Evolutionary conservation across 257 asterid genomes (phyloP).

Genomic region (Scutellaria barbata): DNA sequence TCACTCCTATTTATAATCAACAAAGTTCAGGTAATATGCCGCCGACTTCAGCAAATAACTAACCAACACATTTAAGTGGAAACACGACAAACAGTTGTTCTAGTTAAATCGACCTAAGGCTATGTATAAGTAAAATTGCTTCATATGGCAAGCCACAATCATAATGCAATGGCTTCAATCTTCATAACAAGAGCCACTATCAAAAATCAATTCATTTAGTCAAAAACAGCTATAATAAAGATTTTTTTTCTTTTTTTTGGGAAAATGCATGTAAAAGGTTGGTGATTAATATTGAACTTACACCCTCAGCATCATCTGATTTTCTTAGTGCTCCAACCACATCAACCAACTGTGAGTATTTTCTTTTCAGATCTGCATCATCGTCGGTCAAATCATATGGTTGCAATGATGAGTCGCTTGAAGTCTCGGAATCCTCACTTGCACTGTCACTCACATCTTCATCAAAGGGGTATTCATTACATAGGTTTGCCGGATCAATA

Average conservation of each 20-base stretch:
- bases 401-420: conserved; percentile 65
- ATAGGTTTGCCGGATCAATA: conserved; percentile 75
- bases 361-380: conserved; percentile 73
- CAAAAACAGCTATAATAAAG: conserved; percentile 12
- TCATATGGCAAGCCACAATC: conserved; percentile 14
- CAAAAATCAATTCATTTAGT: conserved; percentile 8
- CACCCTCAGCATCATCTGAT: conserved; percentile 91
- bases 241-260: conserved; percentile 23
- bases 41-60: conserved; percentile 25
- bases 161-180: not conserved
- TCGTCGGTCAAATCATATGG: conserved; percentile 93
- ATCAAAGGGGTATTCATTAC: conserved; percentile 44
- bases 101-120: conserved; percentile 28
- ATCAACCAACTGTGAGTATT: conserved; percentile 84
- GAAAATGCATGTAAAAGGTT: conserved; percentile 16
- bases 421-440: conserved; percentile 75
- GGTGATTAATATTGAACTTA: conserved; percentile 50
- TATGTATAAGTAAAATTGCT: conserved; percentile 20
- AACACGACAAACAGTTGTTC: conserved; percentile 22
- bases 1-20: conserved; percentile 21
- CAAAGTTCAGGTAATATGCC: conserved; percentile 5
- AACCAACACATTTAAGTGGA: conserved; percentile 12
- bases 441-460: conserved; percentile 63
- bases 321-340: conserved; percentile 89
- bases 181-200: not conserved